phyloP scores from a whole-genome alignment of 805 yeast genomes.

The Blastobotrys robertii region DNA sequence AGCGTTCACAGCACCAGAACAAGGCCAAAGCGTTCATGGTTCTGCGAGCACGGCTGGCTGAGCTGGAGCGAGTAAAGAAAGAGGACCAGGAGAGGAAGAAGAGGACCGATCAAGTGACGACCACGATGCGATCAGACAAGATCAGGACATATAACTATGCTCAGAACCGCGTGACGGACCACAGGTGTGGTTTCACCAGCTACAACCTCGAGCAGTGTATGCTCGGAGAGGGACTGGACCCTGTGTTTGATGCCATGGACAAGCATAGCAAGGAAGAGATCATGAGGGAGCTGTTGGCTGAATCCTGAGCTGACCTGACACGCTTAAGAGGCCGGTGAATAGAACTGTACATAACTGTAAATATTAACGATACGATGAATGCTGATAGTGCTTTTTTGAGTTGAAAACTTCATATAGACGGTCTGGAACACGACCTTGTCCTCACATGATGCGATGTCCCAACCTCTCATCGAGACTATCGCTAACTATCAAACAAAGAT shows the following conservation, averaged over 20 bases:
- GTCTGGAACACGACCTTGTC: too few relatives aligned
- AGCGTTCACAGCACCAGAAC: constrained; percentile 87
- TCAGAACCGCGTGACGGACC: constrained; percentile 90
- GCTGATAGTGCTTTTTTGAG: too few relatives aligned
- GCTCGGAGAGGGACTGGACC: constrained; percentile 50
- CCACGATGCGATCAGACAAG: constrained; percentile 87
- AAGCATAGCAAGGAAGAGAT: constrained; percentile 37
- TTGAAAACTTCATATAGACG: too few relatives aligned
- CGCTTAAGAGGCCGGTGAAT: too few relatives aligned
- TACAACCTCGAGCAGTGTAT: constrained; percentile 64
- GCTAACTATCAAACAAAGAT: too few relatives aligned
- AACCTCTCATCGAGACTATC: too few relatives aligned
- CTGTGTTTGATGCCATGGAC: constrained; percentile 43
- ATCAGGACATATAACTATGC: constrained; percentile 89
- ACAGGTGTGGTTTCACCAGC: constrained; percentile 72
- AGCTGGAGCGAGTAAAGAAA: constrained; percentile 55
- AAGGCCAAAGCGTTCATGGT: constrained; percentile 86
- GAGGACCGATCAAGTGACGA: constrained; percentile 73
- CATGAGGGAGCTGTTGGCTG: constrained; percentile 32
- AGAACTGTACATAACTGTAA: too few relatives aligned
- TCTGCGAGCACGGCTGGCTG: constrained; percentile 76
- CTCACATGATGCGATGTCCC: too few relatives aligned
- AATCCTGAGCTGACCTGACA: too few relatives aligned
- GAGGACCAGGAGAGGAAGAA: constrained; percentile 54
- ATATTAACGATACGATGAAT: too few relatives aligned